phyloP scores from a whole-genome alignment of 2,329 filamentous ascomycete species.

The Hirsutella thompsonii region DNA sequence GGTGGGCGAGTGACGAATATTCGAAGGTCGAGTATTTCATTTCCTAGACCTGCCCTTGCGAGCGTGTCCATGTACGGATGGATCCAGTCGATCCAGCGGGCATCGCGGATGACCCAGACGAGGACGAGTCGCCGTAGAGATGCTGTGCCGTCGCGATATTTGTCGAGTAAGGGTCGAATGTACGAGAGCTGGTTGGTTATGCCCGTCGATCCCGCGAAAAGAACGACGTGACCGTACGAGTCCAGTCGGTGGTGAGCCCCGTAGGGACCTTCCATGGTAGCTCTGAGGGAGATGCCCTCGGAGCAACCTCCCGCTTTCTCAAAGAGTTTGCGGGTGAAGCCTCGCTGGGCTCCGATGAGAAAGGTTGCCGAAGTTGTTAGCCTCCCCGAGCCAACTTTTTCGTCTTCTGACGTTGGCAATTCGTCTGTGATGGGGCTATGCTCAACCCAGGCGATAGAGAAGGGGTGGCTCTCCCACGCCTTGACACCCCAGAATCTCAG shows the following conservation, averaged over 20 bases:
- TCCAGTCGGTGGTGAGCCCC: slow-evolving; percentile 69
- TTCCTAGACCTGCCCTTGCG: slow-evolving; percentile 63
- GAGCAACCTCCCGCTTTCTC: slow-evolving; percentile 47
- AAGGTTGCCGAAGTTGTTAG: slow-evolving; percentile 54
- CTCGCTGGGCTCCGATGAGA: slow-evolving; percentile 73
- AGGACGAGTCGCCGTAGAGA: slow-evolving; percentile 72
- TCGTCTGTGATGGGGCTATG: slow-evolving; percentile 30
- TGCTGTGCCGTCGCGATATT: slow-evolving; percentile 55
- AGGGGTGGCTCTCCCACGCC: slow-evolving; percentile 63
- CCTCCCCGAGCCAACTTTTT: slow-evolving; percentile 23
- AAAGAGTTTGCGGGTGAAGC: slow-evolving; percentile 75
- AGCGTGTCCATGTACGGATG: slow-evolving; percentile 69
- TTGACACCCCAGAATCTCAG: slow-evolving; percentile 54
- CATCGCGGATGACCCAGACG: slow-evolving; percentile 85
- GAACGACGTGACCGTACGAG: slow-evolving; percentile 82
- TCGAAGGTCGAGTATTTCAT: slow-evolving; percentile 32
- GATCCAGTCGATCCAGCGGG: slow-evolving; percentile 85
- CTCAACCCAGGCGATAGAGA: slow-evolving; percentile 65
- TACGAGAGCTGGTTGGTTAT: slow-evolving; percentile 94
- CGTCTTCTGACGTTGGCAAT: slow-evolving; percentile 19
- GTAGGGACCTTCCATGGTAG: slow-evolving; percentile 83
- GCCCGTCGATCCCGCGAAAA: slow-evolving; percentile 85
- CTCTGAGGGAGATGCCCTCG: slow-evolving; percentile 47
- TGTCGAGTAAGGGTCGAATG: slow-evolving; percentile 61
- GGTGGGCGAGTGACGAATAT: neutral